Conservation (phyloP, 225 moss, liverwort and hornwort genomes). For the Neckera pumila region DNA sequence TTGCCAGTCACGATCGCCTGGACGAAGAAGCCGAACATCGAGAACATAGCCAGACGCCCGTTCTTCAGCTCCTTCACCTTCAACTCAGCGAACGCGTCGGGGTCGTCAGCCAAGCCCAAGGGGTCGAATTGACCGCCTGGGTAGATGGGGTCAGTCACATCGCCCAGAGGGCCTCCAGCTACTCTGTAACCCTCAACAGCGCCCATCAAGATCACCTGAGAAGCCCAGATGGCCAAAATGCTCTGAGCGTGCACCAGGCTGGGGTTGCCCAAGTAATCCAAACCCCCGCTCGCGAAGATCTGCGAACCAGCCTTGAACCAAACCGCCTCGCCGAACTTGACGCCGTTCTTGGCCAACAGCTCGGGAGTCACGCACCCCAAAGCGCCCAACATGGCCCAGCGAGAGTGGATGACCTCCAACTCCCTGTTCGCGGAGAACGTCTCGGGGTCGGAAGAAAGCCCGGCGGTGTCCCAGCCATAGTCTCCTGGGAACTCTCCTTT, state of each 20-base stretch:
- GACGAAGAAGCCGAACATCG: not conserved
- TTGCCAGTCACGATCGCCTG: slow-evolving; percentile 19
- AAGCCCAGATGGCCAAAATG: slow-evolving; percentile 20
- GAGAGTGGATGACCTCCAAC: not conserved
- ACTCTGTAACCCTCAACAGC: not conserved
- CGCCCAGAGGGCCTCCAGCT: not conserved
- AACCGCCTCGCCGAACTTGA: not conserved
- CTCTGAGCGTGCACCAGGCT: slow-evolving; percentile 2
- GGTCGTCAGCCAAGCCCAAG: not conserved
- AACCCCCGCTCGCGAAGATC: not conserved
- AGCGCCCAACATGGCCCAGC: not conserved
- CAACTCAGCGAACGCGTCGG: not conserved
- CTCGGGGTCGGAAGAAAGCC: not conserved
- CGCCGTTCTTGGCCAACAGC: slow-evolving; percentile 11
- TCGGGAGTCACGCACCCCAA: not conserved
- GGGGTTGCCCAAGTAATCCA: slow-evolving; percentile 8
- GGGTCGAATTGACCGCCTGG: not conserved
- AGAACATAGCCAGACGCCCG: not conserved
- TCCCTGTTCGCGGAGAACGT: not conserved
- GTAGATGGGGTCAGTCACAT: not conserved
- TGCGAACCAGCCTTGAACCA: slow-evolving; percentile 18
- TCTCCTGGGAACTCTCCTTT: not conserved
- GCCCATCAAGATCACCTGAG: slow-evolving; percentile 7
- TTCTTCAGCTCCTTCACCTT: slow-evolving; percentile 5
- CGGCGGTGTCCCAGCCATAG: not conserved